Conservation (phyloP, 345 rosid genomes). For the Capsella bursapastoris region DNA sequence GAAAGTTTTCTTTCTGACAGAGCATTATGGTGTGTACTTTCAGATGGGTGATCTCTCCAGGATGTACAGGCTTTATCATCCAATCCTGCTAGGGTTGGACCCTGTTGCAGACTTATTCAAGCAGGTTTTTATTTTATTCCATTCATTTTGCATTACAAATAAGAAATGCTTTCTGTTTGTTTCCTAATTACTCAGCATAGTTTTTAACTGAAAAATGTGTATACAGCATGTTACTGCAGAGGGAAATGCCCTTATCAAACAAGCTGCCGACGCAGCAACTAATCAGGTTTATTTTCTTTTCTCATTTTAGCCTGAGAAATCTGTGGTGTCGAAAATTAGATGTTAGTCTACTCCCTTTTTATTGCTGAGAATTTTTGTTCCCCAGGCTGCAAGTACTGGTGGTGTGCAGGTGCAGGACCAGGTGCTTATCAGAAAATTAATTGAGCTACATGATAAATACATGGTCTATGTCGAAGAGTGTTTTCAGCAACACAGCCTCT, state of each 20-base stretch:
- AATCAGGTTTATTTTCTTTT: conserved; percentile 12
- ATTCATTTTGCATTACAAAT: not conserved
- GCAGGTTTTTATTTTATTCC: conserved; percentile 27
- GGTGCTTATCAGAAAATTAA: conserved; percentile 66
- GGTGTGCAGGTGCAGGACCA: conserved; percentile 62
- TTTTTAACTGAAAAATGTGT: not conserved
- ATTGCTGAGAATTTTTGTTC: not conserved
- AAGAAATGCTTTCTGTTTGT: not conserved
- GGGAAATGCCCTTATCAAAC: conserved; percentile 76
- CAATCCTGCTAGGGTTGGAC: conserved; percentile 66
- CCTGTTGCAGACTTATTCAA: conserved; percentile 71
- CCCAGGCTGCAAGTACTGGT: not conserved
- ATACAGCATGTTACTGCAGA: conserved; percentile 74
- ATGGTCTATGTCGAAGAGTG: conserved; percentile 31
- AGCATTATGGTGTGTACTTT: not conserved
- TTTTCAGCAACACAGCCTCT: conserved; percentile 31
- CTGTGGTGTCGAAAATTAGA: not conserved
- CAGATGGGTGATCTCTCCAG: conserved; percentile 70
- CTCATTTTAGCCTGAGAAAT: not conserved
- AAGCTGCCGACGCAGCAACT: conserved; percentile 77
- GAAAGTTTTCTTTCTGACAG: not conserved
- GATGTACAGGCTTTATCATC: conserved; percentile 77
- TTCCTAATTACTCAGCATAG: not conserved
- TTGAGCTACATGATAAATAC: conserved; percentile 64
- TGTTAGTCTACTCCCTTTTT: not conserved